A percentile compares a stretch with the other conserved stretches of the same genome.
phyloP scores from a whole-genome alignment of 2,329 filamentous ascomycete species.

The Microdochium nivale region DNA sequence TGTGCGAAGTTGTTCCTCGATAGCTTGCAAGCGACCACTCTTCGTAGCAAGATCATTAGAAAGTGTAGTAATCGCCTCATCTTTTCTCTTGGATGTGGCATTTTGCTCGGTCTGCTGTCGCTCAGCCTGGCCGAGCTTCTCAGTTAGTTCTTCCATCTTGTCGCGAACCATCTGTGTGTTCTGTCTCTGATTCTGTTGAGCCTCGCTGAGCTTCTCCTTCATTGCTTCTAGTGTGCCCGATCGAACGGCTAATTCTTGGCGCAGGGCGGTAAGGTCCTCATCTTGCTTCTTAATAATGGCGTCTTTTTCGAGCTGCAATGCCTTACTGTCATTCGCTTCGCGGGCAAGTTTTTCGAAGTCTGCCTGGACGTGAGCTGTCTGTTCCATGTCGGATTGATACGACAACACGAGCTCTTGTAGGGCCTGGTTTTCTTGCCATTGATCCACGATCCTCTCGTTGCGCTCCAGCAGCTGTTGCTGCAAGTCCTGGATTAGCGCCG shows the following conservation, averaged over 20 bases:
- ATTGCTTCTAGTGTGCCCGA: background rate
- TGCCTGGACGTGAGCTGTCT: background rate
- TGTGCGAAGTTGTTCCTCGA: background rate
- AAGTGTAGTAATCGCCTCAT: background rate
- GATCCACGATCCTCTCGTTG: background rate
- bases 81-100: background rate
- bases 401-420: background rate
- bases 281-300: background rate
- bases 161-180: background rate
- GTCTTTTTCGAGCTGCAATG: background rate
- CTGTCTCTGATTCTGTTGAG: background rate
- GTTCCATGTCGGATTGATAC: background rate
- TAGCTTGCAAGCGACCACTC: background rate
- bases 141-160: background rate
- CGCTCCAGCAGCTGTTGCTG: background rate
- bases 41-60: background rate
- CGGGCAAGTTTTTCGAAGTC: background rate
- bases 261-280: background rate
- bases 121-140: background rate
- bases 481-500: background rate
- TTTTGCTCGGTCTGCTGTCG: background rate
- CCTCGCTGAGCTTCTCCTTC: background rate
- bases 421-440: background rate
- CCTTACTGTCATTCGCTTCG: background rate
- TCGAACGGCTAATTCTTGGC: background rate